Conservation (phyloP, 2,329 filamentous ascomycete species). For the Microdochium bolleyi region DNA sequence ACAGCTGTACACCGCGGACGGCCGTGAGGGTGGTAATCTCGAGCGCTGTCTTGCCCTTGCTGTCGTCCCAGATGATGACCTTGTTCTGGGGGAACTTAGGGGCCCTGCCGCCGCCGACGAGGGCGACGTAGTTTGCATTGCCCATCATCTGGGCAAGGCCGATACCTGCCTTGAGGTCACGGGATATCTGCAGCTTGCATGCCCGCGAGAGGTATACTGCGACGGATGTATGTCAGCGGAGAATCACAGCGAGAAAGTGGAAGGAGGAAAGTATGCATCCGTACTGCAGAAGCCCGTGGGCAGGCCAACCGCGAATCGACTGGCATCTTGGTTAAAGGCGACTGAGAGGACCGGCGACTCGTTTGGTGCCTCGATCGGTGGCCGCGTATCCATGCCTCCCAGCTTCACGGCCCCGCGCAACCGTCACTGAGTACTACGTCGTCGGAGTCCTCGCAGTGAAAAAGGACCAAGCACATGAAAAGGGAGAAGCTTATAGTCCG, state of each 20-base stretch:
- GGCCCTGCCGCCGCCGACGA: constrained; percentile 80
- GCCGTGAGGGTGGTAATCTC: constrained; percentile 77
- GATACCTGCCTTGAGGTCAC: constrained; percentile 72
- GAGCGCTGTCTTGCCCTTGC: constrained; percentile 61
- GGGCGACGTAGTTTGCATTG: constrained; percentile 75
- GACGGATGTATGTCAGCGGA: background rate
- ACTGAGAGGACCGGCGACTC: constrained; percentile 72
- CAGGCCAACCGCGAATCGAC: constrained; percentile 79
- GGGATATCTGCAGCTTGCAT: constrained; percentile 1
- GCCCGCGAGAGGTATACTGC: constrained; percentile 8
- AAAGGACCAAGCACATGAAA: too few species aligned
- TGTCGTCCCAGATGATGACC: constrained; percentile 90
- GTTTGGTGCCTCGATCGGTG: constrained; percentile 70
- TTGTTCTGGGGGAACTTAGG: constrained; percentile 87
- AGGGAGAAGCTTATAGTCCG: too few species aligned
- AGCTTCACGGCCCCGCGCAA: background rate
- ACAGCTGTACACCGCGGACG: constrained; percentile 72
- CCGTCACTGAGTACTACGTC: background rate
- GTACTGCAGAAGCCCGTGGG: constrained; percentile 79
- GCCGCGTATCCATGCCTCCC: constrained; percentile 75
- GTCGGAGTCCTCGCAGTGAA: background rate
- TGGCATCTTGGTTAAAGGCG: constrained; percentile 78
- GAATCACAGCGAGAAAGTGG: background rate
- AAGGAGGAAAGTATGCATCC: constrained; percentile 17
- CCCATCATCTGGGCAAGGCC: constrained; percentile 82